These are phyloP conservation scores for Plantago elongata DNA, from an alignment of 257 asterid species.

Conservation along the genomic window DNA sequence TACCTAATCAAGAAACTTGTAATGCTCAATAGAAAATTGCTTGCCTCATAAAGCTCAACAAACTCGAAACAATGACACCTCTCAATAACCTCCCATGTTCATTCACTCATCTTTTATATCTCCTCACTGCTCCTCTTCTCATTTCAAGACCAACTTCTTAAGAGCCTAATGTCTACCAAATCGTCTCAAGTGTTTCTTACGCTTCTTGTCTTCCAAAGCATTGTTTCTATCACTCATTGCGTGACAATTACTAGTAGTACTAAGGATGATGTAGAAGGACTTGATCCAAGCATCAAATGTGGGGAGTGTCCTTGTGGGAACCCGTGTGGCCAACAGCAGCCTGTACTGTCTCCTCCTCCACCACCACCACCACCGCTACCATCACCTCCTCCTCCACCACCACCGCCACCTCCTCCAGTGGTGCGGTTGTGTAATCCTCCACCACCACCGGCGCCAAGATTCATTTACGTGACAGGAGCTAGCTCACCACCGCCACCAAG, in stretches of 20 bases:
- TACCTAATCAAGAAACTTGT: constrained; percentile 26
- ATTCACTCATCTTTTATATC: constrained; percentile 13
- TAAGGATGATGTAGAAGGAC: constrained; percentile 18
- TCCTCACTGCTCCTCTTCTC: constrained; percentile 1
- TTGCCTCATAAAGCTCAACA: constrained; percentile 6
- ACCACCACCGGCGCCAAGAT: constrained; percentile 13
- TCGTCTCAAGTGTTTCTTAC: constrained; percentile 11
- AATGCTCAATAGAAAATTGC: constrained; percentile 2
- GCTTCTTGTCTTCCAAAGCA: constrained; percentile 18
- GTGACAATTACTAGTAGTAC: constrained; percentile 8
- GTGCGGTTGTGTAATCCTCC: constrained; percentile 18
- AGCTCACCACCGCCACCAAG: constrained; percentile 29
- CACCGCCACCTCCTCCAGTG: constrained; percentile 14
- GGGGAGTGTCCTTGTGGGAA: constrained; percentile 68
- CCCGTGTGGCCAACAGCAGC: constrained; percentile 40
- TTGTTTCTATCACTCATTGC: background rate
- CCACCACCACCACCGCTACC: constrained; percentile 21
- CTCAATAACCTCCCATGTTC: constrained; percentile 8
- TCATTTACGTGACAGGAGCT: constrained; percentile 13
- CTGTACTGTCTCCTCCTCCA: constrained; percentile 26
- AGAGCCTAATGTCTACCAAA: constrained; percentile 19
- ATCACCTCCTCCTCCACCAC: constrained; percentile 8
- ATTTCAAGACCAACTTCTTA: background rate
- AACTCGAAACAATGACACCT: background rate
- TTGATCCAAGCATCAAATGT: constrained; percentile 46